Percentiles rank a stretch among this genome's conserved stretches.
phyloP scores from a whole-genome alignment of 768 basidiomycete species.

The Termitomyces sp. region DNA sequence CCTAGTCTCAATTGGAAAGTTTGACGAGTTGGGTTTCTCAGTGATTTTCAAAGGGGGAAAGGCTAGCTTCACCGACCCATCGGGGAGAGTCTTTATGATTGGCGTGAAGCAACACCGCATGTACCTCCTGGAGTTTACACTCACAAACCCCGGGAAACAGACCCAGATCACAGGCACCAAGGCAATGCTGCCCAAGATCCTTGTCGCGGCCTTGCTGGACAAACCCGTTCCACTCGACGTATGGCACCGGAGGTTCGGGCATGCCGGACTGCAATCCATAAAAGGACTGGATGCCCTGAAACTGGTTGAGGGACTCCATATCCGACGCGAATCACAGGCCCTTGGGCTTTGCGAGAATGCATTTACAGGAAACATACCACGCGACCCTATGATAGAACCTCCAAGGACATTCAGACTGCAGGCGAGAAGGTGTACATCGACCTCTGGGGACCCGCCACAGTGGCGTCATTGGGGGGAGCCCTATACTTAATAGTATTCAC shows the following conservation, averaged over 20 bases:
- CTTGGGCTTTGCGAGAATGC: neutral
- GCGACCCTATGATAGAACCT: neutral
- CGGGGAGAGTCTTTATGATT: too few relatives aligned
- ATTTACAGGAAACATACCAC: neutral
- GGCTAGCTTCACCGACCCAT: too few relatives aligned
- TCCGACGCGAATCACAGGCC: neutral
- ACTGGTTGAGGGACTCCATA: neutral
- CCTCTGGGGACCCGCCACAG: neutral
- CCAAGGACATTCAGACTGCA: neutral
- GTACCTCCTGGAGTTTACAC: too few relatives aligned
- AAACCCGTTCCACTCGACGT: neutral
- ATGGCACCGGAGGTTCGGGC: neutral
- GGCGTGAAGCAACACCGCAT: too few relatives aligned
- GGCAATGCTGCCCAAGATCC: too few relatives aligned
- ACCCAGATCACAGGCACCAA: too few relatives aligned
- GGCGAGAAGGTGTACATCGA: neutral
- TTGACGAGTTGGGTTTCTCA: too few relatives aligned
- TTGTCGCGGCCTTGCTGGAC: neutral
- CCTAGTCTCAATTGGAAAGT: too few relatives aligned
- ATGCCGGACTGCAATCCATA: neutral
- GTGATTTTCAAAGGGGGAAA: too few relatives aligned
- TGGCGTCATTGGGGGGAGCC: too few relatives aligned
- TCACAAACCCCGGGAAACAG: too few relatives aligned
- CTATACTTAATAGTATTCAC: too few relatives aligned
- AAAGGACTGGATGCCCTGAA: neutral